Conservation (phyloP, 345 rosid genomes). For the Syzygium aromaticum region DNA sequence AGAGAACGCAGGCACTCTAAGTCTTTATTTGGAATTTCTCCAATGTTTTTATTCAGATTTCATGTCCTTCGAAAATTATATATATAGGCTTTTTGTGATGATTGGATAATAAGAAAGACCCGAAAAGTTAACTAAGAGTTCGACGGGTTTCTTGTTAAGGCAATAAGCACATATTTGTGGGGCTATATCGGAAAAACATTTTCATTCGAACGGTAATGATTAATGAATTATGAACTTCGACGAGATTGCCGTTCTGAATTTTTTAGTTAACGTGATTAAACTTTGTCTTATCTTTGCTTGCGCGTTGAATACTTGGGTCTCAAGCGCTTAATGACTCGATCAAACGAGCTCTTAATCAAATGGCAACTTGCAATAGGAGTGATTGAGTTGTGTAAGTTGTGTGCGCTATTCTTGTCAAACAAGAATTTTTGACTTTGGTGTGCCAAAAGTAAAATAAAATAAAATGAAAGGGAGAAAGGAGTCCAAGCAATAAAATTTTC, state of each 20-base stretch:
- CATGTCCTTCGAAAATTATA: not conserved
- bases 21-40: too few relatives aligned
- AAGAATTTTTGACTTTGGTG: not conserved
- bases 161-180: not conserved
- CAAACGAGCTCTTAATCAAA: fast-evolving
- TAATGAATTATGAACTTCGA: fast-evolving
- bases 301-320: not conserved
- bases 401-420: not conserved
- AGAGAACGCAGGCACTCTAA: fast-evolving
- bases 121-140: not conserved
- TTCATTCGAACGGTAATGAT: not conserved
- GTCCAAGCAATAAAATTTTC: fast-evolving
- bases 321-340: not conserved
- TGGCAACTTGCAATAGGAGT: fast-evolving
- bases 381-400: not conserved
- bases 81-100: not conserved
- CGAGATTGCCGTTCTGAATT: not conserved
- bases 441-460: not conserved
- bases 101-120: fast-evolving
- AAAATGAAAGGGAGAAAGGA: not conserved
- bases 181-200: fast-evolving
- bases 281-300: not conserved
- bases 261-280: not conserved
- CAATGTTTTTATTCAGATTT: not conserved
- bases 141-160: fast-evolving